These are phyloP conservation scores for Fusarium lateritium DNA, from an alignment of 2,329 filamentous ascomycete species.

Conservation along the genomic window DNA sequence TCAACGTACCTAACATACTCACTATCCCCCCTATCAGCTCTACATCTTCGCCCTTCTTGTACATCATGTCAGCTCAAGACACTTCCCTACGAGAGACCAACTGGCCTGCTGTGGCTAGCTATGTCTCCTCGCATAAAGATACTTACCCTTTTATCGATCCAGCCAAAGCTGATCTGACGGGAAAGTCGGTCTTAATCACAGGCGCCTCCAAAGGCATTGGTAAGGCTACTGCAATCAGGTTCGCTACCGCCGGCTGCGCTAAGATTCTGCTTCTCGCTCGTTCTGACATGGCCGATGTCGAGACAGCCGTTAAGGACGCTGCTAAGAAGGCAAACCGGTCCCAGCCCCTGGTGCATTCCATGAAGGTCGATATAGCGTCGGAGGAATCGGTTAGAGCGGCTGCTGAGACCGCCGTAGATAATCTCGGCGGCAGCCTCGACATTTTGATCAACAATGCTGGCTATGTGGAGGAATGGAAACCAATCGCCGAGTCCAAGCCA, in stretches of 20 bases:
- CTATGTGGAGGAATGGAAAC: conserved; percentile 54
- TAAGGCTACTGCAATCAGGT: conserved; percentile 65
- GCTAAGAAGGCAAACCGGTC: conserved; percentile 51
- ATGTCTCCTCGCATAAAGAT: conserved; percentile 1
- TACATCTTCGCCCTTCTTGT: background rate
- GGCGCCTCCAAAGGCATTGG: conserved; percentile 71
- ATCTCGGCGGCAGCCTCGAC: conserved; percentile 56
- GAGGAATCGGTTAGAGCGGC: conserved; percentile 51
- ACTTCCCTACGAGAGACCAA: background rate
- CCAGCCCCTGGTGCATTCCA: conserved; percentile 54
- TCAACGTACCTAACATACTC: background rate
- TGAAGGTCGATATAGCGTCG: conserved; percentile 58
- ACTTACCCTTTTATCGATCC: conserved; percentile 66
- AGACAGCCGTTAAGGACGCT: conserved; percentile 52
- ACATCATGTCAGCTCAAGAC: background rate
- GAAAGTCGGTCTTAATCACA: conserved; percentile 64
- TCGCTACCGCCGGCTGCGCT: conserved; percentile 67
- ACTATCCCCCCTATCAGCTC: background rate
- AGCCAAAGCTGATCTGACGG: conserved; percentile 55
- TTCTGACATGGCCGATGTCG: conserved; percentile 55
- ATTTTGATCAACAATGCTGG: conserved; percentile 63
- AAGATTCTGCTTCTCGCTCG: conserved; percentile 68
- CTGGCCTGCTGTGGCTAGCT: background rate
- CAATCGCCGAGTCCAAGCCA: conserved; percentile 55
- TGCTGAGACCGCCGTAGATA: conserved; percentile 39